phyloP scores from a whole-genome alignment of 202 grass and related monocot genomes.

The Saccharum hybrid region DNA sequence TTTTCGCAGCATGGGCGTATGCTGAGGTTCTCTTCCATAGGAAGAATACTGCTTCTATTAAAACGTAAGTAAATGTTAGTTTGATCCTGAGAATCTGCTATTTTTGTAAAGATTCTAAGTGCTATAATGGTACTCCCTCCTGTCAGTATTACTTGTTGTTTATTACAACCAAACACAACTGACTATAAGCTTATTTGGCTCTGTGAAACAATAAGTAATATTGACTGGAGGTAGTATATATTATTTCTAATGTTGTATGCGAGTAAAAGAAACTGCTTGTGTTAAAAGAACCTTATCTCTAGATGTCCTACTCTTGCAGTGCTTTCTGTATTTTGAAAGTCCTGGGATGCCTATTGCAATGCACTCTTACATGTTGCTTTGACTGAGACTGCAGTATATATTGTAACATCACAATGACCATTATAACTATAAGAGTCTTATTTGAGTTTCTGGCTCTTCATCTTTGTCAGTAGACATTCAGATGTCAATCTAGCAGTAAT shows the following conservation, averaged over 20 bases:
- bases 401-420: not conserved
- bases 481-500: conserved; percentile 77
- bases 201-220: not conserved
- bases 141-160: conserved; percentile 1
- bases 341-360: conserved; percentile 32
- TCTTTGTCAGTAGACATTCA: conserved; percentile 74
- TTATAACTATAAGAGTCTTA: conserved; percentile 35
- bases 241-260: not conserved
- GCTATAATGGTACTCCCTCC: not conserved
- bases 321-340: conserved; percentile 7
- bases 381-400: conserved; percentile 23
- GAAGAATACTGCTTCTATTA: conserved; percentile 63
- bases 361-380: conserved; percentile 39
- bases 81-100: not conserved
- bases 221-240: not conserved
- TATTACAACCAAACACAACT: not conserved
- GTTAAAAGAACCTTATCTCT: conserved; percentile 31
- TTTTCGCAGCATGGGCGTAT: conserved; percentile 81
- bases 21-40: conserved; percentile 69
- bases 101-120: conserved; percentile 8
- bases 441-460: conserved; percentile 36
- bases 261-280: not conserved
- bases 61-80: conserved; percentile 67
- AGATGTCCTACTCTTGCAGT: conserved; percentile 8
- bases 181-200: not conserved